Conservation (phyloP, 495 filamentous ascomycete species). For the Podospora conica region DNA sequence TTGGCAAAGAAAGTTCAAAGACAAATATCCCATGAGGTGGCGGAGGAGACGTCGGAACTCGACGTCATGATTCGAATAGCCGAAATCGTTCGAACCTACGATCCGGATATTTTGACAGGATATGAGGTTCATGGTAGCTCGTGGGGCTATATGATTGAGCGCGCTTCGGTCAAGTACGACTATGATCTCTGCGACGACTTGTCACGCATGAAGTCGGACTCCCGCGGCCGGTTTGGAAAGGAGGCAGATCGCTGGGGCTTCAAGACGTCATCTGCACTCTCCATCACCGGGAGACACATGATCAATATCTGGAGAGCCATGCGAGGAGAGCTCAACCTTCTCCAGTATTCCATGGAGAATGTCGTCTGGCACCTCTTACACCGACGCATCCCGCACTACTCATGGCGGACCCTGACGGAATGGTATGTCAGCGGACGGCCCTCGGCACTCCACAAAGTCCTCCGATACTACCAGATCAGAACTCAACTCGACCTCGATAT, state of each 20-base stretch:
- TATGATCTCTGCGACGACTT: conserved; percentile 87
- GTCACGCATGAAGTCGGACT: conserved; percentile 77
- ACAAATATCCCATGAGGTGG: conserved; percentile 53
- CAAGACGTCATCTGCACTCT: conserved; percentile 80
- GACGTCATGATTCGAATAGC: conserved; percentile 76
- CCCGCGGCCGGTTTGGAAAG: conserved; percentile 74
- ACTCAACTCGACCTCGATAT: conserved; percentile 86
- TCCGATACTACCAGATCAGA: conserved; percentile 71
- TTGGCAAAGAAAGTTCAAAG: conserved; percentile 44
- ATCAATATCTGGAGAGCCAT: conserved; percentile 98
- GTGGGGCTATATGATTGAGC: conserved; percentile 93
- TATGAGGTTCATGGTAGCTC: conserved; percentile 91
- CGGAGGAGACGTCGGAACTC: conserved; percentile 71
- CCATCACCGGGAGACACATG: conserved; percentile 85
- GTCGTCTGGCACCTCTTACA: conserved; percentile 90
- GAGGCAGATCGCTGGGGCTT: conserved; percentile 88
- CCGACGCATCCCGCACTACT: conserved; percentile 85
- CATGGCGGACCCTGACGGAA: conserved; percentile 64
- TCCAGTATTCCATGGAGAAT: conserved; percentile 96
- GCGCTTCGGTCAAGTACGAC: conserved; percentile 78
- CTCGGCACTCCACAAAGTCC: conserved; percentile 62
- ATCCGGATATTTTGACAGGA: conserved; percentile 91
- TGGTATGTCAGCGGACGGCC: conserved; percentile 70
- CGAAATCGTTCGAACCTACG: conserved; percentile 74
- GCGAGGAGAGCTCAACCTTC: conserved; percentile 78